A percentile compares a stretch with the other conserved stretches of the same genome.
These are phyloP conservation scores for Talaromyces ruber DNA, from an alignment of 495 filamentous ascomycete species.

Conservation along the genomic window DNA sequence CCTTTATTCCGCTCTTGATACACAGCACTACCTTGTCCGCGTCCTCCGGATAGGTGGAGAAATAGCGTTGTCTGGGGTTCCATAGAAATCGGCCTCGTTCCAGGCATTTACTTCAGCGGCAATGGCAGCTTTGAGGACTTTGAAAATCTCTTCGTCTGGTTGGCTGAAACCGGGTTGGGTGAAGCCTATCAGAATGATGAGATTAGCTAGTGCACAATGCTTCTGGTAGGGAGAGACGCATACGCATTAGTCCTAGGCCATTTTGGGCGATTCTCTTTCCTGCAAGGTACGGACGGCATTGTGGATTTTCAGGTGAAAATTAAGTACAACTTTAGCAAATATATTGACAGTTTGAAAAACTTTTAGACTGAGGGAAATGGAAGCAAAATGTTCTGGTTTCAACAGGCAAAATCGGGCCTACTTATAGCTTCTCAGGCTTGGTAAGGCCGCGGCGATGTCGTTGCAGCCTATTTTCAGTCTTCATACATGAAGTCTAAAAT, in stretches of 20 bases:
- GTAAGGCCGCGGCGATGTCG: no score
- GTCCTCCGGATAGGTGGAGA: slow-evolving; percentile 59
- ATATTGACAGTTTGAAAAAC: no score
- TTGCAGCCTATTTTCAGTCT: no score
- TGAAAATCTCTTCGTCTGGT: slow-evolving; percentile 49
- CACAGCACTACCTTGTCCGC: slow-evolving; percentile 54
- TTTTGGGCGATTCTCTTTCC: slow-evolving; percentile 13
- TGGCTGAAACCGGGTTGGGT: slow-evolving; percentile 49
- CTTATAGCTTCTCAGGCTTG: neutral
- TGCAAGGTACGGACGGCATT: slow-evolving; percentile 10
- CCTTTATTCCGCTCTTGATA: slow-evolving; percentile 52
- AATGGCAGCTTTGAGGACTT: slow-evolving; percentile 53
- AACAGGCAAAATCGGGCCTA: neutral
- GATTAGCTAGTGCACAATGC: neutral
- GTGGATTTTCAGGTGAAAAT: neutral
- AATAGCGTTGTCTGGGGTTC: slow-evolving; percentile 42
- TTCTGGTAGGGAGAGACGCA: neutral
- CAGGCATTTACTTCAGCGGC: slow-evolving; percentile 45
- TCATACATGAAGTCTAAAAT: neutral
- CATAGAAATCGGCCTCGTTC: slow-evolving; percentile 26
- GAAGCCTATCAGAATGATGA: slow-evolving; percentile 32
- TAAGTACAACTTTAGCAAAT: neutral
- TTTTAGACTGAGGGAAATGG: neutral
- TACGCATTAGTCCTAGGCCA: slow-evolving; percentile 13
- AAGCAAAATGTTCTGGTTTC: neutral